These are phyloP conservation scores for Furcasterigmium sp. DNA, from an alignment of 2,329 filamentous ascomycete genomes.

Conservation along the genomic window DNA sequence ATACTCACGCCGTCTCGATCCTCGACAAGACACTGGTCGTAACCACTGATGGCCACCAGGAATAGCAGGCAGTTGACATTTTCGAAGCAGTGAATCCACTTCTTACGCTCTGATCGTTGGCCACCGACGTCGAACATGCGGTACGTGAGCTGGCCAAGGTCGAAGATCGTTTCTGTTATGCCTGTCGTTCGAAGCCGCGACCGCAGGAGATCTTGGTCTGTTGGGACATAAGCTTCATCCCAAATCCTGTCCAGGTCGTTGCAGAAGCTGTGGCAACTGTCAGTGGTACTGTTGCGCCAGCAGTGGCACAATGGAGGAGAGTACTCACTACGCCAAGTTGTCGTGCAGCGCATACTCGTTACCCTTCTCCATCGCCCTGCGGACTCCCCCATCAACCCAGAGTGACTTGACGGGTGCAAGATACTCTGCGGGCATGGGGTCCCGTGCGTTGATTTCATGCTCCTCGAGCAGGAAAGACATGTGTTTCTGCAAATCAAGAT, in stretches of 20 bases:
- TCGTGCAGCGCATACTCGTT: conserved; percentile 97
- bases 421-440: conserved; percentile 73
- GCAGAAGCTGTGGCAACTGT: conserved; percentile 62
- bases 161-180: conserved; percentile 93
- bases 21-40: conserved; percentile 93
- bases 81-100: conserved; percentile 97
- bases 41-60: conserved; percentile 90
- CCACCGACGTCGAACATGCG: conserved; percentile 96
- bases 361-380: conserved; percentile 82
- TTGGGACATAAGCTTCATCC: conserved; percentile 74
- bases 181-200: conserved; percentile 88
- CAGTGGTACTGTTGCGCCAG: background rate
- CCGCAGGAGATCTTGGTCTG: conserved; percentile 90
- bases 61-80: conserved; percentile 91
- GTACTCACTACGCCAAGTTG: conserved; percentile 82
- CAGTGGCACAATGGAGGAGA: background rate
- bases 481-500: conserved; percentile 52
- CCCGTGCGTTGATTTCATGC: conserved; percentile 76
- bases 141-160: conserved; percentile 86
- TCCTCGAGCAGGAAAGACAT: conserved; percentile 74
- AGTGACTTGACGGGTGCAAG: conserved; percentile 75
- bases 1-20: conserved; percentile 85
- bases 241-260: conserved; percentile 71
- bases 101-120: conserved; percentile 88
- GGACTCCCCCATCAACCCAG: conserved; percentile 81